Evolutionary conservation across 2,329 filamentous ascomycete species (phyloP).

Genomic region (Rhynchosporium graminicola): DNA sequence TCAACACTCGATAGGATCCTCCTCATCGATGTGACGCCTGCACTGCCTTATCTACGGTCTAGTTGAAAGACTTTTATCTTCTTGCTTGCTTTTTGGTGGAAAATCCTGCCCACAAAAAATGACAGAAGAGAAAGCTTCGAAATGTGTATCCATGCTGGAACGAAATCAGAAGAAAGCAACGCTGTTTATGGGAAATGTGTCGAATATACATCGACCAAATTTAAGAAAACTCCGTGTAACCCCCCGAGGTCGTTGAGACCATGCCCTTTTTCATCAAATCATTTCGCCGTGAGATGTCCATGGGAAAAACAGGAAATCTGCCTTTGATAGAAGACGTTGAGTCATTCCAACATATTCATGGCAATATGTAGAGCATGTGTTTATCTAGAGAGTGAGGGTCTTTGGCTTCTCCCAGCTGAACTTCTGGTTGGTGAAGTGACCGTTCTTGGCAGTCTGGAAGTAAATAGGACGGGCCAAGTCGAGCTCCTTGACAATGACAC

Average conservation of each 20-base stretch:
- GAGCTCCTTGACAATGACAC: constrained; percentile 95
- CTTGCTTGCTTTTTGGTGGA: constrained; percentile 20
- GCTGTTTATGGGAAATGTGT: constrained; percentile 22
- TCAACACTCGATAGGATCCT: constrained; percentile 11
- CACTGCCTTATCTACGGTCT: constrained; percentile 41
- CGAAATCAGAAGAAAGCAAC: constrained; percentile 11
- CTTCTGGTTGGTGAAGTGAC: constrained; percentile 97
- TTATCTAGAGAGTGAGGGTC: constrained; percentile 80
- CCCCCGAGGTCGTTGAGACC: constrained; percentile 42
- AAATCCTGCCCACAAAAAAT: constrained; percentile 16
- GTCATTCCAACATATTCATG: constrained; percentile 35
- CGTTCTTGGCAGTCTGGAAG: constrained; percentile 98
- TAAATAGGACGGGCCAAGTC: constrained; percentile 96
- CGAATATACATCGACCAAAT: constrained; percentile 21
- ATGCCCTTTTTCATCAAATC: constrained; percentile 39
- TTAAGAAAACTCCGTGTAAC: constrained; percentile 31
- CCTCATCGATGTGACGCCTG: constrained; percentile 20
- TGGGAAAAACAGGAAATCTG: constrained; percentile 31
- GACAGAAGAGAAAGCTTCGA: constrained; percentile 32
- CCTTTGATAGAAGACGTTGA: constrained; percentile 38
- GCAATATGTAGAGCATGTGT: constrained; percentile 22
- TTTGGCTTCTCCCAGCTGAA: constrained; percentile 99
- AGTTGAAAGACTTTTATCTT: constrained; percentile 44
- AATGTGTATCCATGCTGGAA: constrained; percentile 15
- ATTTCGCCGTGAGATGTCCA: constrained; percentile 40